phyloP scores from a whole-genome alignment of 306 rosid genomes.

The Coriaria nepalensis region DNA sequence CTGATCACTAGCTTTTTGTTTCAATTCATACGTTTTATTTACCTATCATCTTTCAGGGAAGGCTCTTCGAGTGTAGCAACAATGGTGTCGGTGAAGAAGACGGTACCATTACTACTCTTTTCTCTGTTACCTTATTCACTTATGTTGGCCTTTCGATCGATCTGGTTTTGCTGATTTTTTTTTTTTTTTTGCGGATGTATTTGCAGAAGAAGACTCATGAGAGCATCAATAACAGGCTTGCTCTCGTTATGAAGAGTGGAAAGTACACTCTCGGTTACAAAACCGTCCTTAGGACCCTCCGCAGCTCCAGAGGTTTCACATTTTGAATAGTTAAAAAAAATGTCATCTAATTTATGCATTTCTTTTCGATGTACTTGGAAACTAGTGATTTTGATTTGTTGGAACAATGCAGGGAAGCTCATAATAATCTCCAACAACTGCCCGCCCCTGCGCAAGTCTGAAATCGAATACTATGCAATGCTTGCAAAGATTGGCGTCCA shows the following conservation, averaged over 20 bases:
- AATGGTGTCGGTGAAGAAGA: constrained; percentile 20
- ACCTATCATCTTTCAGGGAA: too few relatives aligned
- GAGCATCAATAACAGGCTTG: constrained; percentile 25
- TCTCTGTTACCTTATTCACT: neutral
- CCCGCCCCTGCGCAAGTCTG: constrained; percentile 27
- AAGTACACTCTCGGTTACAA: constrained; percentile 29
- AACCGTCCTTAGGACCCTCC: constrained; percentile 25
- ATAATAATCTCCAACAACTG: constrained; percentile 25
- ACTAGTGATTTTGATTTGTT: too few relatives aligned
- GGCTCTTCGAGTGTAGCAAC: neutral
- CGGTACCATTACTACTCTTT: constrained; percentile 7
- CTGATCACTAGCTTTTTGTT: neutral
- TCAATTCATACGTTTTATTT: neutral
- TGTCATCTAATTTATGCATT: too few relatives aligned
- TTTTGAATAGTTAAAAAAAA: neutral
- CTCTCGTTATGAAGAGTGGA: constrained; percentile 29
- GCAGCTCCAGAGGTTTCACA: constrained; percentile 22
- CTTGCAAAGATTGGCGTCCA: constrained; percentile 32
- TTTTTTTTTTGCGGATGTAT: constrained; percentile 2
- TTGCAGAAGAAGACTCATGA: constrained; percentile 35
- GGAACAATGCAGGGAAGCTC: constrained; percentile 18
- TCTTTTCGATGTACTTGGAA: too few relatives aligned
- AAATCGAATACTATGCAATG: constrained; percentile 34
- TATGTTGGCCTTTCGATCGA: neutral
- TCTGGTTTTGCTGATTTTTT: neutral